phyloP scores from a whole-genome alignment of 2,329 filamentous ascomycete species.

The Aschersonia sp. region DNA sequence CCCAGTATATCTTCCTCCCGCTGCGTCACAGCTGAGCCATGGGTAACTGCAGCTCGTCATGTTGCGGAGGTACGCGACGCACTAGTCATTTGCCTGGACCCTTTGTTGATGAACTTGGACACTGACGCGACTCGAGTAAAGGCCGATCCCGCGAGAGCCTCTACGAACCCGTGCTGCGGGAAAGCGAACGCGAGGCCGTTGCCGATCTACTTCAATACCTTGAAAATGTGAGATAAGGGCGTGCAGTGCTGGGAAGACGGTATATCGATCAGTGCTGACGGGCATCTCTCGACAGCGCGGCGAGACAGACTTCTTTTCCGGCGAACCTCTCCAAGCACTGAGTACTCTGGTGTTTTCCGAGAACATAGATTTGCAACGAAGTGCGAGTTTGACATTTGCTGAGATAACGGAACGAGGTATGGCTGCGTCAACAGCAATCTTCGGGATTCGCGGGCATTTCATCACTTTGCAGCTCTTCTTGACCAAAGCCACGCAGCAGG shows the following conservation, averaged over 20 bases:
- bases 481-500: background rate
- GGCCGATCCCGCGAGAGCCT: slow-evolving; percentile 67
- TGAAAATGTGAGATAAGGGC: slow-evolving; percentile 82
- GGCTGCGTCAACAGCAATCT: slow-evolving; percentile 8
- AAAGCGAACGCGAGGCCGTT: slow-evolving; percentile 93
- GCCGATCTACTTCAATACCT: slow-evolving; percentile 90
- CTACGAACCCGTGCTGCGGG: slow-evolving; percentile 78
- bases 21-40: slow-evolving; percentile 23
- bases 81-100: slow-evolving; percentile 1
- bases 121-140: slow-evolving; percentile 14
- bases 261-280: background rate
- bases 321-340: slow-evolving; percentile 82
- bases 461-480: background rate
- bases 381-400: slow-evolving; percentile 94
- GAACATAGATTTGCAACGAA: slow-evolving; percentile 94
- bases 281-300: slow-evolving; percentile 46
- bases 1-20: background rate
- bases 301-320: slow-evolving; percentile 96
- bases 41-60: slow-evolving; percentile 45
- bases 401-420: slow-evolving; percentile 97
- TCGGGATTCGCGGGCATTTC: background rate
- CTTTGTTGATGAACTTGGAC: background rate
- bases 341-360: slow-evolving; percentile 97
- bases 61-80: slow-evolving; percentile 33
- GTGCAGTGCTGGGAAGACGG: background rate